phyloP scores from a whole-genome alignment of 495 filamentous ascomycete genomes.

The Neurospora intermedia region DNA sequence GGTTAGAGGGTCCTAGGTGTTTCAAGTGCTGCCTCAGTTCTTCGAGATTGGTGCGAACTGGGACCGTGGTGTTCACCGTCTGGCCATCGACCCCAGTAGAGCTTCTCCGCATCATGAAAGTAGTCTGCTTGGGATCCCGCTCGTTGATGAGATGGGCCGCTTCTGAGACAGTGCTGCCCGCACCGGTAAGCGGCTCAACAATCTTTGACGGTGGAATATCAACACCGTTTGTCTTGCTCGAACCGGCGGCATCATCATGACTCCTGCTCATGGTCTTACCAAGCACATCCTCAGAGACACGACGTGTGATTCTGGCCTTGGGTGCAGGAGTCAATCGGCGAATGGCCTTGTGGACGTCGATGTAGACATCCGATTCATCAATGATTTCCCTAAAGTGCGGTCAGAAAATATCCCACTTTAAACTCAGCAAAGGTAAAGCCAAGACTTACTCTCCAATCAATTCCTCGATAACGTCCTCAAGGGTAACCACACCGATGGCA shows the following conservation, averaged over 20 bases:
- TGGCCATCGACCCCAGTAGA: slow-evolving; percentile 37
- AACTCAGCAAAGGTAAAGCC: background rate
- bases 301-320: slow-evolving; percentile 20
- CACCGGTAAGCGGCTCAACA: slow-evolving; percentile 5
- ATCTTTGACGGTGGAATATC: slow-evolving; percentile 3
- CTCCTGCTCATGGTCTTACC: slow-evolving; percentile 6
- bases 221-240: background rate
- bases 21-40: slow-evolving; percentile 78
- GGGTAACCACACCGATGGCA: slow-evolving; percentile 82
- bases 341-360: slow-evolving; percentile 95
- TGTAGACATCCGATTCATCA: slow-evolving; percentile 85
- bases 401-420: slow-evolving; percentile 10
- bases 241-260: slow-evolving; percentile 3
- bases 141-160: slow-evolving; percentile 18
- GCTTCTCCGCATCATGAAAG: slow-evolving; percentile 46
- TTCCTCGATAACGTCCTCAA: slow-evolving; percentile 98
- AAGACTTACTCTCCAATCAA: slow-evolving; percentile 84
- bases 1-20: slow-evolving; percentile 86
- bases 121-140: slow-evolving; percentile 31
- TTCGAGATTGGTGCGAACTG: slow-evolving; percentile 40
- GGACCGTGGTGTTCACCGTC: slow-evolving; percentile 25
- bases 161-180: slow-evolving; percentile 17
- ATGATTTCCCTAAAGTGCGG: slow-evolving; percentile 50
- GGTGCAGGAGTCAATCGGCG: slow-evolving; percentile 46
- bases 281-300: slow-evolving; percentile 12